Evolutionary conservation across 2,329 filamentous ascomycete genomes (phyloP), one percentile per base, ranked within the genome.

Genomic region (Ascochyta fabae): DNA sequence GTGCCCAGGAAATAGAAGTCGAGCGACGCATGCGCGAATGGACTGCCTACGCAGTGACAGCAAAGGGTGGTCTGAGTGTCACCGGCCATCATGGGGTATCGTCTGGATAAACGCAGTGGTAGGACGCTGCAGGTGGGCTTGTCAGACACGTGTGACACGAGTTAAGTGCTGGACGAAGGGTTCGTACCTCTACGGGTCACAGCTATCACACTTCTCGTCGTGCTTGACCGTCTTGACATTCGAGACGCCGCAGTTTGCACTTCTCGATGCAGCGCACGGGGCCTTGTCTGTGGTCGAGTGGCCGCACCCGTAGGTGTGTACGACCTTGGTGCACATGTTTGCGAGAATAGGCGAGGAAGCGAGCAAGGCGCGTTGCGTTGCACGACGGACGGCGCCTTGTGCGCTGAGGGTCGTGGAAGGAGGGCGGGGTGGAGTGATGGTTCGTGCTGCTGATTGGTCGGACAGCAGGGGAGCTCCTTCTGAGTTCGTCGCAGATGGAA

Each of bases 301-400:
- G 62, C 77, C 78, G 68, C 80, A 82, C 63, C 73, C 71, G 68
- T 81, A 82, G 49, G 70, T 67, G 72, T 81, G 79, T 62, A 79
- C 73, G 61, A 81, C 74, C 66, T 78, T 72, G 54, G 75, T 79
- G 69, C 80, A 82, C 79, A 81, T 81, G 65, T 48, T 65, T 64
- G 64, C 60, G 61, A 52, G 48, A 56, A 48, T 45, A 44, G 61
- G 56, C 52, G 47, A 50, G 55, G 53, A 60, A 59, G 56, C 52
- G 45, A 50, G 55, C 51, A 60, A 44, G 56, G 53, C 58, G 54
- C 53, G 68, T 62, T 50, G 57, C 60, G 29, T 31, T 31, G 29
- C 29, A 31, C 29, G 29, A 12, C 29, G 60, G 60, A 62, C 49
- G 48, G 61, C 59, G 66, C 64, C 65, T 61, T 56, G 52, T 58